Conservation (phyloP, 2,329 filamentous ascomycete genomes). For the Ilyonectria sp. region DNA sequence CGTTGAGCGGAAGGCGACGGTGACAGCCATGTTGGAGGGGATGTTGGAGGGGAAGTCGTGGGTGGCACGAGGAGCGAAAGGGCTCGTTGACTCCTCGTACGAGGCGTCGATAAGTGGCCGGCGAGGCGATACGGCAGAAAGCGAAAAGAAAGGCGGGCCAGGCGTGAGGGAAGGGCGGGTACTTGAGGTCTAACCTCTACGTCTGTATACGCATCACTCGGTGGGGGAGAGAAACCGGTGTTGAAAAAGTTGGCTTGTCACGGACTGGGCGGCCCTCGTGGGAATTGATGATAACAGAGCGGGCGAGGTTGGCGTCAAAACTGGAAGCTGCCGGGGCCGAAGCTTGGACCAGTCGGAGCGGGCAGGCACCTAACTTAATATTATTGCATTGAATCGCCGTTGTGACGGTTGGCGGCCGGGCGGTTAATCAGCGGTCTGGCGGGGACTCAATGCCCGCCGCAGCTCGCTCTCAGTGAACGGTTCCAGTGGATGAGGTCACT, state of each 20-base stretch:
- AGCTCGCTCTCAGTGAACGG: constrained; percentile 34
- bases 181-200: constrained; percentile 43
- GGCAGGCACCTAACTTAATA: constrained; percentile 6
- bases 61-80: constrained; percentile 28
- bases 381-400: constrained; percentile 32
- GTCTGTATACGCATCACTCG: constrained; percentile 44
- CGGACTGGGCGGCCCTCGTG: constrained; percentile 42
- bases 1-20: constrained; percentile 59
- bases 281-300: constrained; percentile 46
- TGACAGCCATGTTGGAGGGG: constrained; percentile 58
- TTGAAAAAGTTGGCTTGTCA: constrained; percentile 33
- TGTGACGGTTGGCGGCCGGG: constrained; percentile 32
- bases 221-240: constrained; percentile 28
- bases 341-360: constrained; percentile 46
- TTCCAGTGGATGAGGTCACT: constrained; percentile 46
- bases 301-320: constrained; percentile 48
- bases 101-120: constrained; percentile 44
- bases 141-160: constrained; percentile 20
- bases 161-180: constrained; percentile 30
- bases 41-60: constrained; percentile 1
- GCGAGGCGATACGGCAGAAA: constrained; percentile 26
- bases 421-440: constrained; percentile 33
- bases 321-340: constrained; percentile 32
- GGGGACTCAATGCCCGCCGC: constrained; percentile 2
- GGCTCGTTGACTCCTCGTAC: constrained; percentile 39